Conservation (phyloP, 768 basidiomycete species). For the Boletus subparvulus region DNA sequence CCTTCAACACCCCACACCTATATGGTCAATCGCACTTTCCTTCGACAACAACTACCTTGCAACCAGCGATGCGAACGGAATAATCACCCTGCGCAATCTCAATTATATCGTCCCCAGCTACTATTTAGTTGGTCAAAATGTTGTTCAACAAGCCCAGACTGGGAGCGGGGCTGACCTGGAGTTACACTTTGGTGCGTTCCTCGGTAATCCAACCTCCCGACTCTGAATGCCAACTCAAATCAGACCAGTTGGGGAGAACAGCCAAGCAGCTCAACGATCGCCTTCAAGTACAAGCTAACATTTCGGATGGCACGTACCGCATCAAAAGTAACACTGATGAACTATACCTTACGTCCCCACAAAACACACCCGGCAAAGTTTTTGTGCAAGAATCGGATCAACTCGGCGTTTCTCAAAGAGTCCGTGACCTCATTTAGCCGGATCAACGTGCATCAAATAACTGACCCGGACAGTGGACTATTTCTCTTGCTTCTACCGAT, state of each 20-base stretch:
- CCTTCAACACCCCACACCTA: background rate
- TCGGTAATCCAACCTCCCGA: background rate
- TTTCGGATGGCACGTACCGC: background rate
- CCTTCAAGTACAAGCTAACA: background rate
- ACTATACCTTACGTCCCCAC: background rate
- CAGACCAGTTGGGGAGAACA: background rate
- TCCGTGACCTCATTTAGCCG: background rate
- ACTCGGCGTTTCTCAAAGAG: background rate
- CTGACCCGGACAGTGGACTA: background rate
- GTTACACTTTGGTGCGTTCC: background rate
- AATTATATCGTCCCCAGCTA: background rate
- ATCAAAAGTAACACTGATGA: background rate
- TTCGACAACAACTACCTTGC: slow-evolving; percentile 1
- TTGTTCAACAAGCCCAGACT: background rate
- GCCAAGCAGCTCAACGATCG: background rate
- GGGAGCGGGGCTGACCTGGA: background rate
- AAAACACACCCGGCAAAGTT: background rate
- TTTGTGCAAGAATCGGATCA: background rate
- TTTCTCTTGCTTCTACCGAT: background rate
- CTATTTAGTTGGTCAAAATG: background rate
- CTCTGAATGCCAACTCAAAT: background rate
- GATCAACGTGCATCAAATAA: background rate
- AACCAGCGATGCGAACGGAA: background rate
- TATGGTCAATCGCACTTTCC: slow-evolving; percentile 2
- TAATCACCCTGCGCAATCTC: background rate